phyloP scores from a whole-genome alignment of 1,284 basidiomycete genomes.

The Sanghuangporus sanghuang region DNA sequence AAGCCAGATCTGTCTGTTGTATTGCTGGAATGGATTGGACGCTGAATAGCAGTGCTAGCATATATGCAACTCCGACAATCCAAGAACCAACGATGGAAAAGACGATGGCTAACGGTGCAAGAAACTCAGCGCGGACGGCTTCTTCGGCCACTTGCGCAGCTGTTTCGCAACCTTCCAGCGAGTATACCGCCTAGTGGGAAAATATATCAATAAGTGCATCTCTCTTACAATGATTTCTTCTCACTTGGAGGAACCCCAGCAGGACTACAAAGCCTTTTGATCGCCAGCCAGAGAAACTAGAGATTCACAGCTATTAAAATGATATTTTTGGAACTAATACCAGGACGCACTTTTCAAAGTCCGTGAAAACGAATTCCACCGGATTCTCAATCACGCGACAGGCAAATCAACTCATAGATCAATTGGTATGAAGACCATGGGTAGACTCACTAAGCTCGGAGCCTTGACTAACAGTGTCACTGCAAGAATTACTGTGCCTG shows the following conservation, averaged over 20 bases:
- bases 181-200: constrained; percentile 45
- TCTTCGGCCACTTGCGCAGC: constrained; percentile 61
- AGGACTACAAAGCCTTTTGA: constrained; percentile 53
- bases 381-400: constrained; percentile 35
- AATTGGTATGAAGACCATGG: background rate
- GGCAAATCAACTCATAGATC: background rate
- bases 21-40: constrained; percentile 48
- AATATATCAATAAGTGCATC: background rate
- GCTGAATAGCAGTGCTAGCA: constrained; percentile 55
- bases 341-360: constrained; percentile 45
- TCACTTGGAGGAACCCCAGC: constrained; percentile 51
- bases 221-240: background rate
- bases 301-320: background rate
- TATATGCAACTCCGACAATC: constrained; percentile 52
- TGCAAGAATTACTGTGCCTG: constrained; percentile 53
- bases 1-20: constrained; percentile 44
- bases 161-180: constrained; percentile 59
- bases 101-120: constrained; percentile 53
- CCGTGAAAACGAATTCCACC: constrained; percentile 50
- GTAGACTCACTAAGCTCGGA: constrained; percentile 40
- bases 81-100: constrained; percentile 56
- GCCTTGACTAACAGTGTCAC: constrained; percentile 52
- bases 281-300: constrained; percentile 51
- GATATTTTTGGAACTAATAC: background rate
- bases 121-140: constrained; percentile 48